phyloP scores from a whole-genome alignment of 192 early-diverging fungal genomes.

The Coemansia sp. region DNA sequence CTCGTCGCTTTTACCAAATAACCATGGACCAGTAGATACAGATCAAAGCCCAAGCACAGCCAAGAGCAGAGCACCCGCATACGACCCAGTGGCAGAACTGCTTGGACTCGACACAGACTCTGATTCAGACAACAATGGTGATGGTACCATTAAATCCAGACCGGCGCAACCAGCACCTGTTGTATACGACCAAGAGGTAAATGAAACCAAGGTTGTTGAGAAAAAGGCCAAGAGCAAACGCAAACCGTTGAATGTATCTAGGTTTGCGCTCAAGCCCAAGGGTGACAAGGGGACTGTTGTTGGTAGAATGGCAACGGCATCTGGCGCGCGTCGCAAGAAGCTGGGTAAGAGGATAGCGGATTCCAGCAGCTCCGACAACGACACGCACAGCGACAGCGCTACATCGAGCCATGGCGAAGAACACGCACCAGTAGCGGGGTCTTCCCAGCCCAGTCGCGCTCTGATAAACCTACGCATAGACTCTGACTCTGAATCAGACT shows the following conservation, averaged over 20 bases:
- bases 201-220: neutral
- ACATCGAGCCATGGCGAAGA: neutral
- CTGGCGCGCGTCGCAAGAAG: constrained; percentile 7
- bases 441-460: neutral
- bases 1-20: neutral
- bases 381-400: neutral
- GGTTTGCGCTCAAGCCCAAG: constrained; percentile 15
- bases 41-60: neutral
- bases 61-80: constrained; percentile 3
- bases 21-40: neutral
- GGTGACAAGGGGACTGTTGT: constrained; percentile 20
- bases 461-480: constrained; percentile 19
- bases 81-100: constrained; percentile 39
- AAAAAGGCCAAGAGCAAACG: constrained; percentile 9
- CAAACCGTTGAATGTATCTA: constrained; percentile 6
- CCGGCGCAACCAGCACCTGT: neutral
- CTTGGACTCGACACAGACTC: constrained; percentile 23
- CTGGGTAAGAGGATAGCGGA: neutral
- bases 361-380: constrained; percentile 16
- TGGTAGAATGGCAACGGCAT: constrained; percentile 12
- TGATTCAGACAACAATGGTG: constrained; percentile 10
- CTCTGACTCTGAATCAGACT: constrained; percentile 24
- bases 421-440: neutral
- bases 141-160: neutral
- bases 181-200: neutral